These are phyloP conservation scores for Cronartium ribicola DNA, from an alignment of 1,284 basidiomycete species.

Conservation along the genomic window DNA sequence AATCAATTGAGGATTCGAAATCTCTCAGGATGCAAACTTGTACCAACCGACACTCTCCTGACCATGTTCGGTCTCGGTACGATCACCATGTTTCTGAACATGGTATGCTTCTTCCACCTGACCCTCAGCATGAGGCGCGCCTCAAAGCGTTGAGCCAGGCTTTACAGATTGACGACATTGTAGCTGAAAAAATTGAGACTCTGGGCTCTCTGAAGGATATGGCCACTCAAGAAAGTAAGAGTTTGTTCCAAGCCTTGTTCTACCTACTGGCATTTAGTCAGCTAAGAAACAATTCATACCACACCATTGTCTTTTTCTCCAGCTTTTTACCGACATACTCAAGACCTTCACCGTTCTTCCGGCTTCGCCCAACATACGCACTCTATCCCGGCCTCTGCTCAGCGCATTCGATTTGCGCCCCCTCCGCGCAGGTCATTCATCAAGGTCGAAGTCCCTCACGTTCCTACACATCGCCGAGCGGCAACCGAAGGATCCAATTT, in stretches of 20 bases:
- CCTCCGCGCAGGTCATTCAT: constrained; percentile 2
- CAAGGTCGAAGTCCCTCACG: background rate
- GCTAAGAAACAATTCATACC: too few relatives aligned
- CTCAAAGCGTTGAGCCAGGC: background rate
- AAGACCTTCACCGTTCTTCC: too few relatives aligned
- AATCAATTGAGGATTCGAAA: too few relatives aligned
- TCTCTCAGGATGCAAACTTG: too few relatives aligned
- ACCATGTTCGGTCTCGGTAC: background rate
- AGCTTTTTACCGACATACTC: too few relatives aligned
- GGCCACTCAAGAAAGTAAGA: too few relatives aligned
- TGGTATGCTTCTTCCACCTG: background rate
- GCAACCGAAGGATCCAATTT: background rate
- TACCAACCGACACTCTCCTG: background rate
- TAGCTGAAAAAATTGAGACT: background rate
- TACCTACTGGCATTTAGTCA: too few relatives aligned
- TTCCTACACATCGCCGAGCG: background rate
- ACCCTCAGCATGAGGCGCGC: background rate
- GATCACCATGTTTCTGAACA: background rate
- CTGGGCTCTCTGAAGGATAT: too few relatives aligned
- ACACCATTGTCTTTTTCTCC: too few relatives aligned
- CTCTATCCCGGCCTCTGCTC: background rate
- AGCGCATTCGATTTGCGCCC: background rate
- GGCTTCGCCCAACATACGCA: background rate
- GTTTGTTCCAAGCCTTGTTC: too few relatives aligned
- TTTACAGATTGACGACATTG: constrained; percentile 5